Percentiles rank a stretch among this genome's conserved stretches.
Evolutionary conservation across 2,329 filamentous ascomycete genomes (phyloP).

Genomic region (Chlorencoelia australis): DNA sequence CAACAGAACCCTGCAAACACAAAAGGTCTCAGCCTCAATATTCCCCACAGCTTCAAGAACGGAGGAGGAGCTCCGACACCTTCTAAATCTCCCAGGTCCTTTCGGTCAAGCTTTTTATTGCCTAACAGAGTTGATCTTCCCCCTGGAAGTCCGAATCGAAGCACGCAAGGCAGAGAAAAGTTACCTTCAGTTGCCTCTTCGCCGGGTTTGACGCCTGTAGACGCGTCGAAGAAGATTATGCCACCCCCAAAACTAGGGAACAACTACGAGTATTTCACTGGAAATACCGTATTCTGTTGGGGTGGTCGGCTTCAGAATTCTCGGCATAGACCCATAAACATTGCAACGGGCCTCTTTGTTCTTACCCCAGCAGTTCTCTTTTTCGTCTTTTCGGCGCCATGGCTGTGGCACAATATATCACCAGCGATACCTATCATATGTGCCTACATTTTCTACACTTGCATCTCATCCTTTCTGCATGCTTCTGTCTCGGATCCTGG

Average conservation of each 20-base stretch:
- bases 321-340: slow-evolving; percentile 75
- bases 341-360: slow-evolving; percentile 75
- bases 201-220: slow-evolving; percentile 48
- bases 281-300: slow-evolving; percentile 84
- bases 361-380: slow-evolving; percentile 72
- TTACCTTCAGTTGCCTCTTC: slow-evolving; percentile 74
- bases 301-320: slow-evolving; percentile 85
- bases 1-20: slow-evolving; percentile 26
- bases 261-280: slow-evolving; percentile 88
- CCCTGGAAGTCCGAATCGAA: slow-evolving; percentile 41
- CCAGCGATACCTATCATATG: slow-evolving; percentile 84
- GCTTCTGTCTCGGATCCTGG: slow-evolving; percentile 89
- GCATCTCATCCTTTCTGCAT: slow-evolving; percentile 87
- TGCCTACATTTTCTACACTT: slow-evolving; percentile 84
- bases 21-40: slow-evolving; percentile 43
- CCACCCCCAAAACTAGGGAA: slow-evolving; percentile 41
- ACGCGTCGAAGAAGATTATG: slow-evolving; percentile 26
- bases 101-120: slow-evolving; percentile 65
- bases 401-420: slow-evolving; percentile 81
- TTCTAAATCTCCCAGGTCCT: slow-evolving; percentile 63
- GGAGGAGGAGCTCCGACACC: slow-evolving; percentile 46
- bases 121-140: slow-evolving; percentile 43
- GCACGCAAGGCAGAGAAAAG: slow-evolving; percentile 64
- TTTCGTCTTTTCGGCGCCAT: slow-evolving; percentile 66
- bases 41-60: slow-evolving; percentile 49